A percentile compares a stretch with the other conserved stretches of the same genome.
Evolutionary conservation across 2,329 filamentous ascomycete genomes (phyloP).

Genomic region (Aspergillus texensis): DNA sequence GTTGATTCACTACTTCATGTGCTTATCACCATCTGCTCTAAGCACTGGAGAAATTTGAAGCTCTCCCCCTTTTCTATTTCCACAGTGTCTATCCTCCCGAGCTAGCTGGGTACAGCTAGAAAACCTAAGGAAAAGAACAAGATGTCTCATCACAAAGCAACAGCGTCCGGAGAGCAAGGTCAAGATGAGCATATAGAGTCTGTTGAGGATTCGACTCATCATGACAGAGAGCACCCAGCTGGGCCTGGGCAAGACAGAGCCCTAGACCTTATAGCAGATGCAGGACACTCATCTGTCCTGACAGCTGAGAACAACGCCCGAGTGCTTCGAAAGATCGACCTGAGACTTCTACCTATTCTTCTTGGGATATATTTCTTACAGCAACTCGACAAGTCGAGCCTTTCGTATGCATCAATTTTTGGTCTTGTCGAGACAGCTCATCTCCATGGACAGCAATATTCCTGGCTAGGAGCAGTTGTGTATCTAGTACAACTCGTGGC

Average conservation of each 20-base stretch:
- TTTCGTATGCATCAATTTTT: slow-evolving; percentile 65
- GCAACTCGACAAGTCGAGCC: slow-evolving; percentile 63
- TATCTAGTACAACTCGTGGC: slow-evolving; percentile 59
- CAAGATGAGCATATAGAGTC: slow-evolving; percentile 33
- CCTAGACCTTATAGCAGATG: slow-evolving; percentile 51
- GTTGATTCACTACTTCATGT: neutral
- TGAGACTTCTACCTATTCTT: slow-evolving; percentile 57
- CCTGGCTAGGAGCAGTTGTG: slow-evolving; percentile 55
- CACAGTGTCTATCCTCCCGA: neutral
- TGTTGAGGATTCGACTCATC: slow-evolving; percentile 18
- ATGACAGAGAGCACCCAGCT: neutral
- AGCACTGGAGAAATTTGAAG: neutral
- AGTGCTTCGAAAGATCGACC: slow-evolving; percentile 55
- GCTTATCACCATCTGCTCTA: neutral
- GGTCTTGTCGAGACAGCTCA: slow-evolving; percentile 62
- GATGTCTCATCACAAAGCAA: slow-evolving; percentile 25
- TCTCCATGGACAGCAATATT: slow-evolving; percentile 59
- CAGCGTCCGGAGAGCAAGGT: slow-evolving; percentile 17
- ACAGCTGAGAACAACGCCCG: slow-evolving; percentile 57
- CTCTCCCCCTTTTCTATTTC: neutral
- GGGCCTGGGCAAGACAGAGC: slow-evolving; percentile 48
- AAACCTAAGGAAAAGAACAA: slow-evolving; percentile 6
- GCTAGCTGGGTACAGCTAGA: neutral
- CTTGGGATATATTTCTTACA: slow-evolving; percentile 66
- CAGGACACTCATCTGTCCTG: slow-evolving; percentile 50